These are phyloP conservation scores for Sphagnum magellanicum DNA, from an alignment of 228 moss, liverwort and hornwort genomes.

Conservation along the genomic window DNA sequence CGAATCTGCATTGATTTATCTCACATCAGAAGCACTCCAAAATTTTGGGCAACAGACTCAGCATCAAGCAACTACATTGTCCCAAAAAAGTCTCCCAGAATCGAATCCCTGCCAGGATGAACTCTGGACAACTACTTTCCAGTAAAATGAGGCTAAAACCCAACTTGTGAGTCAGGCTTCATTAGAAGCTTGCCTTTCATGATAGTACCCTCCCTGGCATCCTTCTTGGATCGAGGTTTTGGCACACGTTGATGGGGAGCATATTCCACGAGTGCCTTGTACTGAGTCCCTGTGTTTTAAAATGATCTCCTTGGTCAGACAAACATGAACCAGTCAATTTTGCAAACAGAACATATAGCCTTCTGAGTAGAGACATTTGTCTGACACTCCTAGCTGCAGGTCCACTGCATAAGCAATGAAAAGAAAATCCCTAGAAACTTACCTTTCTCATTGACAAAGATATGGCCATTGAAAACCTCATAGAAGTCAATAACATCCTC, in stretches of 20 bases:
- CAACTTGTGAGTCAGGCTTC: not conserved
- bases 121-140: no score
- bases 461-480: conserved; percentile 61
- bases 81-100: no score
- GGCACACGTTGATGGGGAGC: conserved; percentile 87
- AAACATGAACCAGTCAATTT: not conserved
- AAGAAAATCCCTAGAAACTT: not conserved
- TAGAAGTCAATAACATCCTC: conserved; percentile 53
- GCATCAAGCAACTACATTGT: no score
- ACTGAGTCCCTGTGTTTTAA: conserved; percentile 56
- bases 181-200: conserved; percentile 37
- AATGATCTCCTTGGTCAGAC: no score
- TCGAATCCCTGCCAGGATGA: no score
- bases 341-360: not conserved
- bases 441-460: conserved; percentile 92
- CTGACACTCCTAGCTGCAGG: not conserved
- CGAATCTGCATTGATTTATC: conserved; percentile 41
- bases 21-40: not conserved
- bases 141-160: no score
- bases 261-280: conserved; percentile 76
- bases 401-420: not conserved
- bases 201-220: conserved; percentile 81
- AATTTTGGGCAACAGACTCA: not conserved
- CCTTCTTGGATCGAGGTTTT: conserved; percentile 84
- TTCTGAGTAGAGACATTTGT: not conserved